These are phyloP conservation scores for Maudiozyma pseudohumilis DNA, from an alignment of 805 yeast genomes.

Conservation along the genomic window DNA sequence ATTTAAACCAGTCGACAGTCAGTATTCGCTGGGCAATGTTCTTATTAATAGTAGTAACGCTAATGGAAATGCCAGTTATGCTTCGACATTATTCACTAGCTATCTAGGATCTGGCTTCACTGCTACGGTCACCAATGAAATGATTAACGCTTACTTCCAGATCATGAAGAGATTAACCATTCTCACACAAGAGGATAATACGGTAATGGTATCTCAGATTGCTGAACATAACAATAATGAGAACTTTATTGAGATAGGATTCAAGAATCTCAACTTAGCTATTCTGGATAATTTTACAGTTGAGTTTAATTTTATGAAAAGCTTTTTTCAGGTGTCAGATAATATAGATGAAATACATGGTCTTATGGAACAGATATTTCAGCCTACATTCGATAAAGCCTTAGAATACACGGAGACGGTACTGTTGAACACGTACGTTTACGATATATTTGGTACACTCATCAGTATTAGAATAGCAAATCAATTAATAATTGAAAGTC, in stretches of 20 bases:
- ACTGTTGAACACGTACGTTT: constrained; percentile 30
- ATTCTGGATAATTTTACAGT: constrained; percentile 66
- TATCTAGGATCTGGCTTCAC: constrained; percentile 16
- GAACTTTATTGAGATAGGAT: constrained; percentile 65
- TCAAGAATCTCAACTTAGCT: constrained; percentile 62
- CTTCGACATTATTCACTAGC: constrained; percentile 21
- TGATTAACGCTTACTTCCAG: constrained; percentile 44
- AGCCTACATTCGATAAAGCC: constrained; percentile 43
- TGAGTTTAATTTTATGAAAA: constrained; percentile 64
- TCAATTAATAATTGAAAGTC: constrained; percentile 52
- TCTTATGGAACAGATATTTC: constrained; percentile 41
- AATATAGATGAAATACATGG: constrained; percentile 36
- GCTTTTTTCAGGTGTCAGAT: constrained; percentile 48
- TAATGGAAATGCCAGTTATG: constrained; percentile 6
- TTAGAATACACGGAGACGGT: constrained; percentile 37
- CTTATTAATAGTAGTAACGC: constrained; percentile 13
- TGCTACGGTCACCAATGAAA: constrained; percentile 14
- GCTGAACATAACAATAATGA: constrained; percentile 68
- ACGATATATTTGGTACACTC: constrained; percentile 71
- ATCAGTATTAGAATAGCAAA: constrained; percentile 66
- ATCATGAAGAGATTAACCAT: constrained; percentile 54
- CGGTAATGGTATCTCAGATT: constrained; percentile 71
- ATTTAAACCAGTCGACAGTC: constrained; percentile 44
- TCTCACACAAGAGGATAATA: constrained; percentile 42
- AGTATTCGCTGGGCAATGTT: constrained; percentile 44